Evolutionary conservation across 192 early-diverging fungal species (phyloP).

Genomic region (Haplosporangium gracile): DNA sequence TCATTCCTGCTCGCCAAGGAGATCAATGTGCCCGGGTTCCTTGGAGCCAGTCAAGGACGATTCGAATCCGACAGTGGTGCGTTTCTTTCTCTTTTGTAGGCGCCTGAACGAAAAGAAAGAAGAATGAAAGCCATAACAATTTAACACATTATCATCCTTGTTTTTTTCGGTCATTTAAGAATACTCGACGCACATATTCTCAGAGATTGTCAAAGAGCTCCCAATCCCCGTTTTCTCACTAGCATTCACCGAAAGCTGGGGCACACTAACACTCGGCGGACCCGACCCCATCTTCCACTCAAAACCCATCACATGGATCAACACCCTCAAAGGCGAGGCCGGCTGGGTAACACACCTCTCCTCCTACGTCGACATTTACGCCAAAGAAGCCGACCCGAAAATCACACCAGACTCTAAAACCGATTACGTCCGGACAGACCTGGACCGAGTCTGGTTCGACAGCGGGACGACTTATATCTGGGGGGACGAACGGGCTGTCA

Average conservation of each 20-base stretch:
- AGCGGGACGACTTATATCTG: slow-evolving; percentile 34
- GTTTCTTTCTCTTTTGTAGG: not conserved
- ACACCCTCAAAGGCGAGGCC: slow-evolving; percentile 25
- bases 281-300: slow-evolving; percentile 30
- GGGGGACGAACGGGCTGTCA: slow-evolving; percentile 18
- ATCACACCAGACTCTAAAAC: not conserved
- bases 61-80: slow-evolving; percentile 32
- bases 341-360: slow-evolving; percentile 29
- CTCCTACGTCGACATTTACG: slow-evolving; percentile 16
- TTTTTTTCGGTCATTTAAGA: slow-evolving; percentile 1
- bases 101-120: not conserved
- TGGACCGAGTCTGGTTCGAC: slow-evolving; percentile 43
- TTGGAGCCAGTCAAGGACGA: slow-evolving; percentile 31
- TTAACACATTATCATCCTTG: not conserved
- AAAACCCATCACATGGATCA: slow-evolving; percentile 26
- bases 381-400: not conserved
- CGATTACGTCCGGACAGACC: slow-evolving; percentile 13
- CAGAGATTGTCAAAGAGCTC: slow-evolving; percentile 27
- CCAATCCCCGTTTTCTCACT: slow-evolving; percentile 30
- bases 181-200: slow-evolving; percentile 25
- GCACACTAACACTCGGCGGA: slow-evolving; percentile 33
- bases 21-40: slow-evolving; percentile 25
- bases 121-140: not conserved
- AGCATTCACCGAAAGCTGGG: slow-evolving; percentile 31
- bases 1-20: slow-evolving; percentile 29